Evolutionary conservation across 371 early-diverging fungal species (phyloP).

Genomic region (Enteropsectra breve): DNA sequence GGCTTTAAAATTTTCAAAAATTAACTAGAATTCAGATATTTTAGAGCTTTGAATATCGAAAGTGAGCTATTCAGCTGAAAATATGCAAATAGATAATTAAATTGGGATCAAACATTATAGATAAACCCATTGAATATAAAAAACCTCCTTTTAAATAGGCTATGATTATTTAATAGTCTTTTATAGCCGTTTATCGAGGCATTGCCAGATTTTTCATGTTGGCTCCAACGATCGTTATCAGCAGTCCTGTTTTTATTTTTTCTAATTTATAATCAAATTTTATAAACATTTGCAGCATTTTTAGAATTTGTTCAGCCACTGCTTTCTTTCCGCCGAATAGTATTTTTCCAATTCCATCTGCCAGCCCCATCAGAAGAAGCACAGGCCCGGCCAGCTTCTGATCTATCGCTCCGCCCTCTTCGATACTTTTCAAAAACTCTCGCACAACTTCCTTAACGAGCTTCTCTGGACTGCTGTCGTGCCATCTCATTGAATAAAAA

Average conservation of each 20-base stretch:
- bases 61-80: no score
- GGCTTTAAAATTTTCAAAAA: no score
- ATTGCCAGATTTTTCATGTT: no score
- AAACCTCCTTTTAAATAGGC: no score
- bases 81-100: no score
- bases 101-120: no score
- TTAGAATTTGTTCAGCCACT: constrained; percentile 1
- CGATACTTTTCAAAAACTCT: constrained; percentile 25
- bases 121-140: no score
- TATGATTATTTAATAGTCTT: no score
- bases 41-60: no score
- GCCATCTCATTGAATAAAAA: constrained; percentile 19
- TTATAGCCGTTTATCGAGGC: no score
- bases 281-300: constrained; percentile 4
- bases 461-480: constrained; percentile 13
- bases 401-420: constrained; percentile 33
- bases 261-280: constrained; percentile 4
- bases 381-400: constrained; percentile 21
- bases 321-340: constrained; percentile 10
- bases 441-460: constrained; percentile 2
- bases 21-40: no score
- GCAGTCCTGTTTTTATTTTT: neutral
- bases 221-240: constrained; percentile 19
- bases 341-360: constrained; percentile 20
- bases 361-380: constrained; percentile 27